Evolutionary conservation across 2,329 filamentous ascomycete genomes (phyloP).

Genomic region (Penicillium sp.): DNA sequence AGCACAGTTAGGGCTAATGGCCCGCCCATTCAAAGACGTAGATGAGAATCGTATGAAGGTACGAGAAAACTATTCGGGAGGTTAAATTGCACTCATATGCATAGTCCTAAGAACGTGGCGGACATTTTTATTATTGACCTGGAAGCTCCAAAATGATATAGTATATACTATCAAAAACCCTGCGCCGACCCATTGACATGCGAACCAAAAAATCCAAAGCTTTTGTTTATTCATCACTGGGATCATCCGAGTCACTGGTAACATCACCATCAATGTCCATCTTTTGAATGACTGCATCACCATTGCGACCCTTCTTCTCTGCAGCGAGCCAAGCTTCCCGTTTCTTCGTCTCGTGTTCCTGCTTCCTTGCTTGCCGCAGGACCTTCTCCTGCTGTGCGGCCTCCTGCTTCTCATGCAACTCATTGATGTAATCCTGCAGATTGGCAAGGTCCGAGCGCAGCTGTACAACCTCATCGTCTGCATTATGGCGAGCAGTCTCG

Average conservation of each 20-base stretch:
- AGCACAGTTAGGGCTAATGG: not conserved
- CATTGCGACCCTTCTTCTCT: constrained; percentile 38
- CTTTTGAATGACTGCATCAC: constrained; percentile 32
- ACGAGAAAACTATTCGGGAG: not conserved
- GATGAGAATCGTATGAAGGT: not conserved
- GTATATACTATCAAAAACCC: constrained; percentile 4
- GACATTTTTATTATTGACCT: constrained; percentile 1
- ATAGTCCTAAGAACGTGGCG: not conserved
- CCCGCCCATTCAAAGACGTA: not conserved
- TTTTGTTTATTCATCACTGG: constrained; percentile 26
- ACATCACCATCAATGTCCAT: constrained; percentile 31
- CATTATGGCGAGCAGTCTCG: constrained; percentile 31
- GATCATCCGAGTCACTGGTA: constrained; percentile 32
- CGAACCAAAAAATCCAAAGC: constrained; percentile 1
- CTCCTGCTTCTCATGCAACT: constrained; percentile 35
- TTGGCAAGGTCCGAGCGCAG: constrained; percentile 30
- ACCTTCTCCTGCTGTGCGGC: constrained; percentile 27
- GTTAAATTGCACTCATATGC: not conserved
- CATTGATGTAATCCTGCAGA: constrained; percentile 32
- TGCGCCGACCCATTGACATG: constrained; percentile 6
- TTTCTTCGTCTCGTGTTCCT: constrained; percentile 33
- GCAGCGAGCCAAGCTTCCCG: constrained; percentile 40
- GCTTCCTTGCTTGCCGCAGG: constrained; percentile 31
- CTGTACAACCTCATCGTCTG: constrained; percentile 29
- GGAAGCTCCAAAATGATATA: constrained; percentile 3